Evolutionary conservation across 306 rosid genomes (phyloP), one percentile per base, ranked within the genome.

Genomic region (Quercus gilva): DNA sequence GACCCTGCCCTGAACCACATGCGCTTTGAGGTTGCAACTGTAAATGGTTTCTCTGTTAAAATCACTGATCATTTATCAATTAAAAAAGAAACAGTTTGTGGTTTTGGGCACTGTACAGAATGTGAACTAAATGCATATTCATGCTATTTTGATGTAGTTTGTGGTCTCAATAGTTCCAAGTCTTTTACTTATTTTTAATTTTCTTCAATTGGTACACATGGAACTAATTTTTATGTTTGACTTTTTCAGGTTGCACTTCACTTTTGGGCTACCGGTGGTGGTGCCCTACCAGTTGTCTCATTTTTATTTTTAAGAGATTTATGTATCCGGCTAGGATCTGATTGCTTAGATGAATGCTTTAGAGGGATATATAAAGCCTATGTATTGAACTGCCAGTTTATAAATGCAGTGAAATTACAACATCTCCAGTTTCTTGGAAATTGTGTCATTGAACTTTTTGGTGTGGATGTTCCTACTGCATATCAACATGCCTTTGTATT

Each of bases 261-360:
- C 86, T 91, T 95, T 83, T 95, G 97, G 98, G 98, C 98, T 79
- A 90, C 97, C 8, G 97, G 99, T 13, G 98, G 96, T 71, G 99
- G 98, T 71, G 94, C 97, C 71, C 97, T 95, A 74, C 97, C 97
- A 0, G 80, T 90, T 59, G 91, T 86, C 60, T 90, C 99, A 2
- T 89, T 90, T 83, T 79, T 91, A 26, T 95, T 95, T 82, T 43
- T 92, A 78, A 88, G 94, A 85, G 98, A 92, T 84, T 31, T 95
- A 74, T 92, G 98, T 53, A 75, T 95, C 80, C 89, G 93, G 35
- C 81, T 95, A 69, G 97, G 98, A 82, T 88, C 99, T 70, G 96
- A 93, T 84, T 95, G 97, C 88, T 29, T 89, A 35, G 99, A 91
- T 78, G 98, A 95, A 78, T 90, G 92, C 86, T 90, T 89, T 84